Conservation (phyloP, 75 land plant genomes). For the Pseudotsuga menziesii region DNA sequence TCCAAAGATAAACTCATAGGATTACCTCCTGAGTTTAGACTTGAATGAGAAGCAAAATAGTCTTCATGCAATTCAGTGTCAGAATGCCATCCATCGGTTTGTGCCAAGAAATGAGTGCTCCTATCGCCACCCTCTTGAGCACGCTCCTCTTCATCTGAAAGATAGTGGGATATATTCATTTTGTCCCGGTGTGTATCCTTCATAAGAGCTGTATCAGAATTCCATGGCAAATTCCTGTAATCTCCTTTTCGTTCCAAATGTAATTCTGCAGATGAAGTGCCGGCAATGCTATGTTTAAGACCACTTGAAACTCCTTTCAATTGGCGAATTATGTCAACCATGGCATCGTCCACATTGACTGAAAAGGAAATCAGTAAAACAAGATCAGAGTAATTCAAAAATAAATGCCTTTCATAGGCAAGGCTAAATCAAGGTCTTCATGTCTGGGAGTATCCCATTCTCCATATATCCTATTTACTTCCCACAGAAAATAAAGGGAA, state of each 20-base stretch:
- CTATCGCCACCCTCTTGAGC: conserved; percentile 21
- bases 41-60: conserved; percentile 19
- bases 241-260: conserved; percentile 15
- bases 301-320: conserved; percentile 92
- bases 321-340: conserved; percentile 98
- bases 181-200: conserved; percentile 11
- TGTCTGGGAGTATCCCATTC: too few relatives aligned
- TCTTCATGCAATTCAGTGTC: conserved; percentile 67
- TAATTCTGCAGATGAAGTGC: conserved; percentile 22
- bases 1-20: conserved; percentile 1
- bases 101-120: conserved; percentile 7
- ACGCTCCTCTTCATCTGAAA: conserved; percentile 57
- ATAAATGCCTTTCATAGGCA: too few relatives aligned
- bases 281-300: conserved; percentile 46
- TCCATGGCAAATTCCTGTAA: conserved; percentile 27
- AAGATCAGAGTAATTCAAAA: too few relatives aligned
- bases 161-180: conserved; percentile 27
- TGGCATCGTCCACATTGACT: conserved; percentile 98
- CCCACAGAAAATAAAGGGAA: too few relatives aligned
- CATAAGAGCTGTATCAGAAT: conserved; percentile 28
- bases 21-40: conserved; percentile 18
- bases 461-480: too few relatives aligned
- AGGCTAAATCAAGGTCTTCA: too few relatives aligned
- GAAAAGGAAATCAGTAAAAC: too few relatives aligned
- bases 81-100: conserved; percentile 61